These are phyloP conservation scores for Oryza meyeriana DNA, from an alignment of 176 grass and related monocot genomes.

Conservation along the genomic window DNA sequence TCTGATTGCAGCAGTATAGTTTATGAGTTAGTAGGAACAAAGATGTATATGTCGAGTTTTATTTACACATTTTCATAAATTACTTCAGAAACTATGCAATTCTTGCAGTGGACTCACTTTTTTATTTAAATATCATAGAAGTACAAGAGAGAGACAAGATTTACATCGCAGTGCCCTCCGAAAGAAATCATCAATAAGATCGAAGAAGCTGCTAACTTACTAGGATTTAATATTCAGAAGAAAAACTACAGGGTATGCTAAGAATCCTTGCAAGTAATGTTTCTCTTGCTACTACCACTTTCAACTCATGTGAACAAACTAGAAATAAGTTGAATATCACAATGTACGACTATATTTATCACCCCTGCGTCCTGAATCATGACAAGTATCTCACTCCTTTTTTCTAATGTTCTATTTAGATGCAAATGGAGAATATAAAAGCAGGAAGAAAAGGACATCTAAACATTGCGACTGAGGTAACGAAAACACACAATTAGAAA, in stretches of 20 bases:
- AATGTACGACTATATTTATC: not conserved
- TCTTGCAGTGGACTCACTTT: not conserved
- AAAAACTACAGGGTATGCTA: conserved; percentile 88
- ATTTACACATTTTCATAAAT: not conserved
- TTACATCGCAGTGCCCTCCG: conserved; percentile 81
- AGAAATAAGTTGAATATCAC: not conserved
- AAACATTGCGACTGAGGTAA: conserved; percentile 92
- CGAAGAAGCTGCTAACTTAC: conserved; percentile 91
- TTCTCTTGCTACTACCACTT: not conserved
- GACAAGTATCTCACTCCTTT: not conserved
- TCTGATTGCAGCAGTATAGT: not conserved
- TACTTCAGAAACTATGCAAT: not conserved
- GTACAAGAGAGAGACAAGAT: conserved; percentile 91
- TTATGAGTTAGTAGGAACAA: not conserved
- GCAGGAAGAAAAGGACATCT: conserved; percentile 98
- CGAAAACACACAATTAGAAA: not conserved
- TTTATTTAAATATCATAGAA: conserved; percentile 41
- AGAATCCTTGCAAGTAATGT: conserved; percentile 14
- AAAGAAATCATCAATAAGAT: conserved; percentile 92
- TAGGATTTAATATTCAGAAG: conserved; percentile 92
- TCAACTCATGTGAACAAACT: not conserved
- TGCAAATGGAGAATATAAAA: conserved; percentile 82
- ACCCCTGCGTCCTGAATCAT: not conserved
- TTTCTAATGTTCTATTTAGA: conserved; percentile 47
- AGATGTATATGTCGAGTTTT: not conserved